Conservation (phyloP, 2,329 filamentous ascomycete genomes). For the Hymenoscyphus occultus region DNA sequence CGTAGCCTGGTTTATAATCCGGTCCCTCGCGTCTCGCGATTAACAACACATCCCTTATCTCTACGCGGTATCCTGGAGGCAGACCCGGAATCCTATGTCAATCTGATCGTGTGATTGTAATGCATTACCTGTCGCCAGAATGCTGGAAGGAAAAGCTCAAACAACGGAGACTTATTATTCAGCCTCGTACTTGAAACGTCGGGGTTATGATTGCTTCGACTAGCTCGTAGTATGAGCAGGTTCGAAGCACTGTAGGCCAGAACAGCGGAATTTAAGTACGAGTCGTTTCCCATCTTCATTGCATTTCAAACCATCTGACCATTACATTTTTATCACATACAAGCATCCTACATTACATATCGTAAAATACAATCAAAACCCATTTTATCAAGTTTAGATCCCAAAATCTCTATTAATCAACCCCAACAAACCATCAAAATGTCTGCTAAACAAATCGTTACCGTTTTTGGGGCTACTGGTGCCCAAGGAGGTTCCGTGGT, state of each 20-base stretch:
- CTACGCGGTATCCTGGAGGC: neutral
- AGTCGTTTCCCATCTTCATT: neutral
- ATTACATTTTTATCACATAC: neutral
- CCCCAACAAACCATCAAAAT: constrained; percentile 17
- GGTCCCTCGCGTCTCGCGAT: neutral
- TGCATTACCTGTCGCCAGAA: neutral
- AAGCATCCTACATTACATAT: neutral
- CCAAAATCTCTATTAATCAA: neutral
- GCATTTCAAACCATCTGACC: neutral
- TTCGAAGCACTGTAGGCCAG: neutral
- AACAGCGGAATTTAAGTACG: neutral
- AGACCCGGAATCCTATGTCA: neutral
- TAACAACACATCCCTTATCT: neutral
- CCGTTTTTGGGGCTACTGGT: constrained; percentile 48
- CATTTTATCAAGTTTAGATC: neutral
- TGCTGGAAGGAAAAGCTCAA: neutral
- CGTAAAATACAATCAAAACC: neutral
- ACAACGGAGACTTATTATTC: neutral
- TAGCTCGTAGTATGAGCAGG: neutral
- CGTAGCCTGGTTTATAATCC: neutral
- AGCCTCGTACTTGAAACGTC: neutral
- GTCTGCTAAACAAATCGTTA: constrained; percentile 40
- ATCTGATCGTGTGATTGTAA: neutral
- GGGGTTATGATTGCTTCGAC: neutral
- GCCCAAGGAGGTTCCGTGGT: constrained; percentile 54